Evolutionary conservation across 768 basidiomycete genomes (phyloP).

Genomic region (Phaeotremella skinneri): DNA sequence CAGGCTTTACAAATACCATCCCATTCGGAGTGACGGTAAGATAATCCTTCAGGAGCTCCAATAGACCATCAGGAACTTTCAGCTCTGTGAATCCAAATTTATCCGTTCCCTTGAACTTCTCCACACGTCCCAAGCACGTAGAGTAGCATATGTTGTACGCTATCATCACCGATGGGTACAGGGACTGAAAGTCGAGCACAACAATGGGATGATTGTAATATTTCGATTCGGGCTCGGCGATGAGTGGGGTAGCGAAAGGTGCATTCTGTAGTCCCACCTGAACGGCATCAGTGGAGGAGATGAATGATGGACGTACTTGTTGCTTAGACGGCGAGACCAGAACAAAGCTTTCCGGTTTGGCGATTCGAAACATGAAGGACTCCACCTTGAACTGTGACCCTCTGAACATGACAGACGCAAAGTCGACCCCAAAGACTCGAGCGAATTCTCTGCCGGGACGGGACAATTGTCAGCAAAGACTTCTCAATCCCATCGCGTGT

Average conservation of each 20-base stretch:
- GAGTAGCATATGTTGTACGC: constrained; percentile 87
- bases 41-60: constrained; percentile 70
- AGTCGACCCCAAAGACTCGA: constrained; percentile 94
- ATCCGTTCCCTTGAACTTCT: constrained; percentile 79
- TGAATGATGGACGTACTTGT: constrained; percentile 60
- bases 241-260: constrained; percentile 84
- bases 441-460: constrained; percentile 75
- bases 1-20: constrained; percentile 84
- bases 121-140: constrained; percentile 85
- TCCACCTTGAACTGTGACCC: constrained; percentile 99
- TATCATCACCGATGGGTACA: constrained; percentile 98
- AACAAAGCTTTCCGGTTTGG: constrained; percentile 90
- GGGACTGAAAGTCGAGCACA: constrained; percentile 91
- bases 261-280: constrained; percentile 97
- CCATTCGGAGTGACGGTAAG: constrained; percentile 92
- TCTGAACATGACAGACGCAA: constrained; percentile 87
- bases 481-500: neutral
- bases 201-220: constrained; percentile 90
- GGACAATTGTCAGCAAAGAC: neutral
- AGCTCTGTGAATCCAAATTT: constrained; percentile 82
- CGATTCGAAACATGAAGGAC: constrained; percentile 95
- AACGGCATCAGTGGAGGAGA: constrained; percentile 6
- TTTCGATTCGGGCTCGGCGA: constrained; percentile 89
- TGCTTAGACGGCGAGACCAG: constrained; percentile 82
- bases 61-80: constrained; percentile 63